These are phyloP conservation scores for Gossypium thurberi DNA, from an alignment of 345 rosid species.

Conservation along the genomic window DNA sequence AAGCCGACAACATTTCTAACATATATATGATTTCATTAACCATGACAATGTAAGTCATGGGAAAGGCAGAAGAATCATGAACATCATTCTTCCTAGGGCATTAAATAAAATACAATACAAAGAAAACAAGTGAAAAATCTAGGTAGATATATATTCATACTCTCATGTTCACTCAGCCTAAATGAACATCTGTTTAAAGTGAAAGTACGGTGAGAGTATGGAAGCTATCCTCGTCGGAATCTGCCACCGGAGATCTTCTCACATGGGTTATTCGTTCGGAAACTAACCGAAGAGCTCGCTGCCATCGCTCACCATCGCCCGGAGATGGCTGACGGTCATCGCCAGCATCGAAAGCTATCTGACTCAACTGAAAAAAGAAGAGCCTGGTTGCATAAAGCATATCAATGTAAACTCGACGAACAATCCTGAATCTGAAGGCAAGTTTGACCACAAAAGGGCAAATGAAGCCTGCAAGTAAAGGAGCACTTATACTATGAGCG, in stretches of 20 bases:
- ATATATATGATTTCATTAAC: neutral
- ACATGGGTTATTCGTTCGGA: slow-evolving; percentile 15
- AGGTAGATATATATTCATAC: neutral
- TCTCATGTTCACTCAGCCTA: neutral
- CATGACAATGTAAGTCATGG: neutral
- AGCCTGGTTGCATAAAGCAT: slow-evolving; percentile 1
- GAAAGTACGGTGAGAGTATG: slow-evolving; percentile 30
- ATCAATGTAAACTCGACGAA: slow-evolving; percentile 3
- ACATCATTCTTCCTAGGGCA: neutral
- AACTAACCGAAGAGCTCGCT: slow-evolving; percentile 25
- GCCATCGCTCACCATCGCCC: slow-evolving; percentile 14
- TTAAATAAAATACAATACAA: neutral
- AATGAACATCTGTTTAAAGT: slow-evolving; percentile 9
- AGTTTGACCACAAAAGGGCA: slow-evolving; percentile 3
- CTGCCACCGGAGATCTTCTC: slow-evolving; percentile 8
- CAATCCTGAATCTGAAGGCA: neutral
- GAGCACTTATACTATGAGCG: neutral
- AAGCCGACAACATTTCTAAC: neutral
- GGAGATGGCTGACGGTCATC: neutral
- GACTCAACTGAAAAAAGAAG: slow-evolving; percentile 12
- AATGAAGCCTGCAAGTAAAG: neutral
- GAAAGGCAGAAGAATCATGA: neutral
- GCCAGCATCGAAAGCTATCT: slow-evolving; percentile 12
- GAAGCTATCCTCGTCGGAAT: slow-evolving; percentile 26
- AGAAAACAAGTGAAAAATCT: neutral